Conservation (phyloP, 495 filamentous ascomycete genomes). For the Penicillium argentinense region DNA sequence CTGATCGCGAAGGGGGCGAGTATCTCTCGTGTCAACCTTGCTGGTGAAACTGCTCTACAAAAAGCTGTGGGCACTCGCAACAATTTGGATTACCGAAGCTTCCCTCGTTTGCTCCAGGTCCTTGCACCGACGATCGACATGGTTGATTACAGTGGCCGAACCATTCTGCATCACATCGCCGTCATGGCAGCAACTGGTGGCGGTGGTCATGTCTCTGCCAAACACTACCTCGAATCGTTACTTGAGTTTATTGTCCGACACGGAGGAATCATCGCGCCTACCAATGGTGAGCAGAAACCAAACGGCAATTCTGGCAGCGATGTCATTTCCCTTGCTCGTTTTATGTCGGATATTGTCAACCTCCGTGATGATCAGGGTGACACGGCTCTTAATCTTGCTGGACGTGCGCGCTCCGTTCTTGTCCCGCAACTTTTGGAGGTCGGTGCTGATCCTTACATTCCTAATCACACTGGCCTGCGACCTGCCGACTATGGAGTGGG, state of each 20-base stretch:
- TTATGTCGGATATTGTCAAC: conserved; percentile 96
- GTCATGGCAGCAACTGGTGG: conserved; percentile 92
- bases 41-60: conserved; percentile 89
- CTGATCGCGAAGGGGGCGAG: conserved; percentile 80
- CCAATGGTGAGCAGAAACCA: conserved; percentile 33
- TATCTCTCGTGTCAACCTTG: conserved; percentile 81
- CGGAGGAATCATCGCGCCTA: conserved; percentile 56
- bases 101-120: conserved; percentile 82
- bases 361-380: conserved; percentile 88
- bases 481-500: conserved; percentile 93
- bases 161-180: conserved; percentile 93
- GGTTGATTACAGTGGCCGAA: conserved; percentile 82
- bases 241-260: conserved; percentile 91
- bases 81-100: conserved; percentile 78
- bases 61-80: conserved; percentile 86
- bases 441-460: conserved; percentile 82
- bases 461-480: conserved; percentile 81
- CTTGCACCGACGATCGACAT: conserved; percentile 90
- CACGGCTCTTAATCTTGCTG: conserved; percentile 90
- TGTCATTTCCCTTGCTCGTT: conserved; percentile 79
- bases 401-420: conserved; percentile 87
- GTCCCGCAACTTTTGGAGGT: conserved; percentile 92
- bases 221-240: conserved; percentile 90
- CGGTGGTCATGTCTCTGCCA: conserved; percentile 71
- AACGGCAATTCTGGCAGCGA: conserved; percentile 40